Percentiles rank a stretch among this genome's conserved stretches.
Conservation (phyloP, 2,329 filamentous ascomycete species). For the Claviceps cyperi region DNA sequence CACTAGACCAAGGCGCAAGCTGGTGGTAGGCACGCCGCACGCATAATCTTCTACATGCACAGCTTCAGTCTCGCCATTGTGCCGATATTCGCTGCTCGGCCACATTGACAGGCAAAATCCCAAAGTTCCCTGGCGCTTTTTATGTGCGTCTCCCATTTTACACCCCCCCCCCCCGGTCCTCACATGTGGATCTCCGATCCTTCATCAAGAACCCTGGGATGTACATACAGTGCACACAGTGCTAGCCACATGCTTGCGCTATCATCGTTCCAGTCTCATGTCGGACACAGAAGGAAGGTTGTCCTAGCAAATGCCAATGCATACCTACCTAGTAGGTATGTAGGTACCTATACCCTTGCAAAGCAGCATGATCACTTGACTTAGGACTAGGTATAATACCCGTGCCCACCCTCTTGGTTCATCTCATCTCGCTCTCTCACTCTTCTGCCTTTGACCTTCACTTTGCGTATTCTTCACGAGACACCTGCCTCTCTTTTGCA, state of each 20-base stretch:
- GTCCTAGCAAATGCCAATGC: neutral
- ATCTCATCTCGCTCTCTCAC: neutral
- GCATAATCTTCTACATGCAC: no score
- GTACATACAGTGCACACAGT: neutral
- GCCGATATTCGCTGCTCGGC: neutral
- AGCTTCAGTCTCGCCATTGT: no score
- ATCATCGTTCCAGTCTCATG: neutral
- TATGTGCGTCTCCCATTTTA: neutral
- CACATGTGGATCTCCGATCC: neutral
- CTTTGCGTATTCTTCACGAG: neutral
- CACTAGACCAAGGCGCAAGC: neutral
- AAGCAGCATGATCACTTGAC: neutral
- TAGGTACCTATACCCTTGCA: no score
- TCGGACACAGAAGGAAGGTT: neutral
- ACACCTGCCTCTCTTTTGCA: conserved; percentile 5
- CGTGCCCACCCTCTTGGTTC: conserved; percentile 2
- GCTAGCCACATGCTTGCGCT: neutral
- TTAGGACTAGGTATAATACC: conserved; percentile 6
- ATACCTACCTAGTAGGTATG: no score
- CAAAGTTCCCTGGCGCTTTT: neutral
- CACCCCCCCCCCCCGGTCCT: neutral
- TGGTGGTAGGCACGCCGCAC: neutral
- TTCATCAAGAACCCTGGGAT: neutral
- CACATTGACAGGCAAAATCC: neutral
- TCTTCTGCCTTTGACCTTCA: neutral